phyloP scores from a whole-genome alignment of 148 eudicot genomes.

The Bassia scoparia region DNA sequence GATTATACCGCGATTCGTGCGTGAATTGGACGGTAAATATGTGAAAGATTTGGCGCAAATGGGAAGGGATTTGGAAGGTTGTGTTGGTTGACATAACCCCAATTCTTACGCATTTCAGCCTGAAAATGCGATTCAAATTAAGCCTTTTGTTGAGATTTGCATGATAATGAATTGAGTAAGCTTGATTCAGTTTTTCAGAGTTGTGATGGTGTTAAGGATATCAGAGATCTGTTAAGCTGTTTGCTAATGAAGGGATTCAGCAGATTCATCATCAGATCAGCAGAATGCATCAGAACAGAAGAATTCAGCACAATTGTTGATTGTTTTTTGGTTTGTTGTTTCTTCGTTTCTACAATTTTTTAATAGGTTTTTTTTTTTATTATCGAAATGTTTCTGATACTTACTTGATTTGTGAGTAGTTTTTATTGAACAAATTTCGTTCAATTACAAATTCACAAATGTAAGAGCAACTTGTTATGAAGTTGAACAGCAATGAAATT shows the following conservation, averaged over 20 bases:
- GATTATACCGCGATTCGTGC: slow-evolving; percentile 70
- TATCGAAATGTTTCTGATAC: not conserved
- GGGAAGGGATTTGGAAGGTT: slow-evolving; percentile 64
- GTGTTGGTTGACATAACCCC: slow-evolving; percentile 82
- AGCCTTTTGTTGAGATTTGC: slow-evolving; percentile 55
- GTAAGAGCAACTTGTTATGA: not conserved
- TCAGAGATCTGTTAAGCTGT: slow-evolving; percentile 57
- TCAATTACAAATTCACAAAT: slow-evolving; percentile 2
- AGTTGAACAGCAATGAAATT: slow-evolving; percentile 14
- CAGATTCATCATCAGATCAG: not conserved
- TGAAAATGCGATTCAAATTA: slow-evolving; percentile 60
- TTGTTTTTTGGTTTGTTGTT: not conserved
- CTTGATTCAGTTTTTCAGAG: slow-evolving; percentile 44
- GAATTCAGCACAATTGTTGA: too few species aligned
- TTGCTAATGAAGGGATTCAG: slow-evolving; percentile 5
- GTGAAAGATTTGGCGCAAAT: slow-evolving; percentile 66
- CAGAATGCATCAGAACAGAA: not conserved
- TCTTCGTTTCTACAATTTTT: not conserved
- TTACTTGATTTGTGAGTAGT: not conserved
- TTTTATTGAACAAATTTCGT: slow-evolving; percentile 25
- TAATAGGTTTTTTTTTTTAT: not conserved
- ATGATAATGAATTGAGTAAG: slow-evolving; percentile 47
- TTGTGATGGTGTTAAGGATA: slow-evolving; percentile 45
- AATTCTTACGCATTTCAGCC: slow-evolving; percentile 61
- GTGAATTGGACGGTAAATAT: slow-evolving; percentile 67